A percentile compares a stretch with the other conserved stretches of the same genome.
Evolutionary conservation across 2,329 filamentous ascomycete genomes (phyloP).

Genomic region (Diplocarpon mali): DNA sequence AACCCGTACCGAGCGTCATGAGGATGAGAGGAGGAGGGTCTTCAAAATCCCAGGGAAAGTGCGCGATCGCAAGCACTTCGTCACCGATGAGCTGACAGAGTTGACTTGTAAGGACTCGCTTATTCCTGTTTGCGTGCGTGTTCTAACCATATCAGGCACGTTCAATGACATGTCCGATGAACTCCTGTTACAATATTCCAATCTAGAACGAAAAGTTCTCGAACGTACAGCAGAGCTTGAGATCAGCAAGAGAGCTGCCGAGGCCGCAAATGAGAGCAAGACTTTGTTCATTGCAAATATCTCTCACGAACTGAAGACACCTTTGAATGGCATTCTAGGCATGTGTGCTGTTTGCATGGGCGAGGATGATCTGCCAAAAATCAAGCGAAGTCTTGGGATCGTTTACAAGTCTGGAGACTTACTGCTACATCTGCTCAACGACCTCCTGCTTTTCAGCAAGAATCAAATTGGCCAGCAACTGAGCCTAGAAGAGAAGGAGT

Average conservation of each 20-base stretch:
- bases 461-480: conserved; percentile 86
- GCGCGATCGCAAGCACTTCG: conserved; percentile 57
- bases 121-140: neutral
- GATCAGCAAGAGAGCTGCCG: conserved; percentile 81
- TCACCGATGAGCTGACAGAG: conserved; percentile 80
- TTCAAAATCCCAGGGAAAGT: conserved; percentile 85
- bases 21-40: conserved; percentile 29
- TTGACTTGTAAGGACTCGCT: conserved; percentile 16
- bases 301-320: conserved; percentile 77
- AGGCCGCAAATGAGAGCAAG: conserved; percentile 94
- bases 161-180: conserved; percentile 96
- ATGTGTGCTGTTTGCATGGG: conserved; percentile 93
- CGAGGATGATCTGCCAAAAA: conserved; percentile 65
- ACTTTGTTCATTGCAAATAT: conserved; percentile 97
- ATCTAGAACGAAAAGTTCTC: conserved; percentile 72
- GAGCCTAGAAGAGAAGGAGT: conserved; percentile 73
- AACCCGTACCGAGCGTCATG: conserved; percentile 30
- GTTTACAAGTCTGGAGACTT: conserved; percentile 85
- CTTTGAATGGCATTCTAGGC: conserved; percentile 87
- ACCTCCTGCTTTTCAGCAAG: conserved; percentile 86
- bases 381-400: conserved; percentile 76
- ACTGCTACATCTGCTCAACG: conserved; percentile 74
- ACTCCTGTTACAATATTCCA: conserved; percentile 73
- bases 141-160: conserved; percentile 47
- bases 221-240: conserved; percentile 77